Base-by-base conservation (phyloP, 192 early-diverging fungal species). In the Backusella luteola region DNA sequence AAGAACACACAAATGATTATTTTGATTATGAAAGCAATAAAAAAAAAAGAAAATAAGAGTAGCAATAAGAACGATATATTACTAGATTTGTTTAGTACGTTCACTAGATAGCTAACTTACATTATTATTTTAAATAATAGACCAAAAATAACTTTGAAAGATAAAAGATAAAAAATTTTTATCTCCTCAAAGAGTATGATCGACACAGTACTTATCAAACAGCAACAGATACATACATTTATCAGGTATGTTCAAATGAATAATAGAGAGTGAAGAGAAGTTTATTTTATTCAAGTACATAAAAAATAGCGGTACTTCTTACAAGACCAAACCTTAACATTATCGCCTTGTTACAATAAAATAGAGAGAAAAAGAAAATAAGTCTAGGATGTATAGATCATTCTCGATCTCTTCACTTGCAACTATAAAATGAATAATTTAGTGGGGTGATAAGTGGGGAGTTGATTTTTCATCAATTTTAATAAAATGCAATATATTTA, bases 391-490 rank as follows among this genome's bases (percentile, higher is more conserved):
- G 12, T 29, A 26, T 63, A 63, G 23, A 63, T 14, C 56, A 29
- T 29, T 63, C 56, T 63, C 56, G 56, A 63, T 63, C 56, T 26
- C 23, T 63, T 63, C 26, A 63, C 26, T 29, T 23, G 56, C 3
- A 63, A 29, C 56, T 29, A 29, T 29, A 63, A 63, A 59, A 59
- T 26, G 5, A 17, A 21, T 52, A 21, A 53, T 53, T 53, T 53
- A 53, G 49, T 53, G 26, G 56, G 56, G 11, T n/a, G 12, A 63
- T 39, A 14, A 63, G 23, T 14, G 56, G 8, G 56, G 26, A 63
- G 56, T 63, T 63, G 21, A 63, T 63, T 63, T 63, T 59, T 59
- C 56, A 59, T 59, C 21, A 14, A 59, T 59, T 59, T 59, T 59
- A 59, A 59, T 59, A 59, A 59, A 59, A 59, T 59, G 21, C 12